Evolutionary conservation across 495 filamentous ascomycete genomes (phyloP).

Genomic region (Daldinia childiae): DNA sequence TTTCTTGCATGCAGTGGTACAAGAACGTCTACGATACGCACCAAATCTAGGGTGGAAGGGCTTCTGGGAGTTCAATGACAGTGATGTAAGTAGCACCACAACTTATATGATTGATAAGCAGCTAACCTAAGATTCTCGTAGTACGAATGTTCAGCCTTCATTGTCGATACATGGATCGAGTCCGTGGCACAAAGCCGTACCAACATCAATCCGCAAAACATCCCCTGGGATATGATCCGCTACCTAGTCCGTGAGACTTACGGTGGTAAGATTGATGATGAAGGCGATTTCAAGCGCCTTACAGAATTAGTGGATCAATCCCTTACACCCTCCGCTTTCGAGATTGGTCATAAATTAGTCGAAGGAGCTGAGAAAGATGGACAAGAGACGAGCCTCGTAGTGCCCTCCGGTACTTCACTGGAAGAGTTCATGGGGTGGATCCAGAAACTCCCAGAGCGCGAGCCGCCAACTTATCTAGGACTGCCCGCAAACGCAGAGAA

Average conservation of each 20-base stretch:
- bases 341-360: slow-evolving; percentile 89
- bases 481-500: slow-evolving; percentile 97
- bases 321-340: slow-evolving; percentile 87
- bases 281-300: slow-evolving; percentile 81
- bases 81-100: slow-evolving; percentile 76
- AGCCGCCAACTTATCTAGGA: slow-evolving; percentile 96
- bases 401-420: slow-evolving; percentile 82
- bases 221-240: slow-evolving; percentile 97
- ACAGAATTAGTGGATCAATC: slow-evolving; percentile 74
- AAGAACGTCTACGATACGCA: slow-evolving; percentile 94
- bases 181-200: slow-evolving; percentile 80
- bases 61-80: slow-evolving; percentile 99
- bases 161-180: slow-evolving; percentile 96
- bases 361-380: slow-evolving; percentile 59
- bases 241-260: slow-evolving; percentile 93
- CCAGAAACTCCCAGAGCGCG: slow-evolving; percentile 87
- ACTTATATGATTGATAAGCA: slow-evolving; percentile 3
- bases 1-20: slow-evolving; percentile 95
- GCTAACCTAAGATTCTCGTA: slow-evolving; percentile 53
- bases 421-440: slow-evolving; percentile 93
- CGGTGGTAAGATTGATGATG: slow-evolving; percentile 96
- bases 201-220: slow-evolving; percentile 90
- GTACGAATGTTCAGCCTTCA: slow-evolving; percentile 97
- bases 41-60: slow-evolving; percentile 97
- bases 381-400: slow-evolving; percentile 69